A percentile compares a stretch with the other conserved stretches of the same genome.
These are phyloP conservation scores for Antarctomyces pellizariae DNA, from an alignment of 495 filamentous ascomycete genomes.

Conservation along the genomic window DNA sequence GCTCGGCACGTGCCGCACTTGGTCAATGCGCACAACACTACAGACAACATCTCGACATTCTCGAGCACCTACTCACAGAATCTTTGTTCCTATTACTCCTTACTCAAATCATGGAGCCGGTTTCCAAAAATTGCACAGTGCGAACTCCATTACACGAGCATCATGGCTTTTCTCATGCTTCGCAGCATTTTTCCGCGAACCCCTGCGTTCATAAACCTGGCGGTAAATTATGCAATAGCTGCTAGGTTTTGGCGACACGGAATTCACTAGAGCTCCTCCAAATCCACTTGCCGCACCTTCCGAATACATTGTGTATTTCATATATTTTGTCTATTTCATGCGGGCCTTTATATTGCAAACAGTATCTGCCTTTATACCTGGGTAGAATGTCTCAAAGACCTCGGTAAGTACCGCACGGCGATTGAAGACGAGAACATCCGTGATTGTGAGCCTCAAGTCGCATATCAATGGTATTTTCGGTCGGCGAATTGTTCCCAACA, in stretches of 20 bases:
- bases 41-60: no score
- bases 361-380: slow-evolving; percentile 58
- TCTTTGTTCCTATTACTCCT: no score
- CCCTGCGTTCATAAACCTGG: slow-evolving; percentile 29
- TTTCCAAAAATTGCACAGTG: no score
- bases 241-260: slow-evolving; percentile 70
- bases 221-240: slow-evolving; percentile 56
- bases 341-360: slow-evolving; percentile 59
- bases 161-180: slow-evolving; percentile 62
- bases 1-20: no score
- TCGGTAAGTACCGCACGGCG: slow-evolving; percentile 43
- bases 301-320: slow-evolving; percentile 68
- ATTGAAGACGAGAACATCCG: slow-evolving; percentile 48
- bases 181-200: slow-evolving; percentile 47
- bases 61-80: no score
- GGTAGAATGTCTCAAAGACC: slow-evolving; percentile 74
- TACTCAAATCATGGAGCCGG: no score
- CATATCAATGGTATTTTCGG: slow-evolving; percentile 61
- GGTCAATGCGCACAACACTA: no score
- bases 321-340: slow-evolving; percentile 63
- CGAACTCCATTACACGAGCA: slow-evolving; percentile 52
- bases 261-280: slow-evolving; percentile 59
- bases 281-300: slow-evolving; percentile 39
- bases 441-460: slow-evolving; percentile 57
- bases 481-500: slow-evolving; percentile 42